Evolutionary conservation across 306 rosid species (phyloP).

Genomic region (Cicer judaicum): DNA sequence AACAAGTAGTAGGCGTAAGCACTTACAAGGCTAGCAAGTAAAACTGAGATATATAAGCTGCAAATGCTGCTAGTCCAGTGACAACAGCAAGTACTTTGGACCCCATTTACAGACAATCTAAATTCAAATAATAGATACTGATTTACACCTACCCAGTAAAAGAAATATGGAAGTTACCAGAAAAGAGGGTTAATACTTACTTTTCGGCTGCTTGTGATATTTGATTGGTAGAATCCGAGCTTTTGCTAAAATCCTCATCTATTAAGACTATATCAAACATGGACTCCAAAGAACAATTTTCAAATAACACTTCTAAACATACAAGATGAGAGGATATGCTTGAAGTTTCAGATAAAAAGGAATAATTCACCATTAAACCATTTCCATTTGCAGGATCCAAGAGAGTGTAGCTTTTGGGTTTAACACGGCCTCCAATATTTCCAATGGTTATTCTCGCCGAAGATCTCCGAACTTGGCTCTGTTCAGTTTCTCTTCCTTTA

Average conservation of each 20-base stretch:
- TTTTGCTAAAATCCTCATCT: conserved; percentile 70
- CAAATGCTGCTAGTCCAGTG: conserved; percentile 12
- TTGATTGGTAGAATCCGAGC: conserved; percentile 57
- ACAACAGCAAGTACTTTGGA: conserved; percentile 18
- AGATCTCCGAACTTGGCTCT: conserved; percentile 57
- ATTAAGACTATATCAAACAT: conserved; percentile 66
- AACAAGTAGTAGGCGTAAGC: conserved; percentile 42
- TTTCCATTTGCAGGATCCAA: conserved; percentile 82
- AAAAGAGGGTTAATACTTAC: conserved; percentile 51
- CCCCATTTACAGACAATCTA: conserved; percentile 38
- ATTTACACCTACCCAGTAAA: conserved; percentile 8
- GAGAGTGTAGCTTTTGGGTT: conserved; percentile 73
- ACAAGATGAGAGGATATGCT: conserved; percentile 78
- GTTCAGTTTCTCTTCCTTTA: conserved; percentile 54
- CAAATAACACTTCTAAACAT: conserved; percentile 72
- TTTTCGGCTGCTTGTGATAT: conserved; percentile 55
- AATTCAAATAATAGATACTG: conserved; percentile 28
- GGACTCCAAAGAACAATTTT: conserved; percentile 76
- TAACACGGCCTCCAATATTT: conserved; percentile 63
- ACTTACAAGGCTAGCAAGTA: conserved; percentile 26
- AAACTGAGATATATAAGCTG: conserved; percentile 23
- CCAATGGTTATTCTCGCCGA: conserved; percentile 92
- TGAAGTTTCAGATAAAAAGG: conserved; percentile 78
- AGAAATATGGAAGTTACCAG: neutral
- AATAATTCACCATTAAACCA: conserved; percentile 87